phyloP scores from a whole-genome alignment of 2,329 filamentous ascomycete species.

The Cytospora schulzeri region DNA sequence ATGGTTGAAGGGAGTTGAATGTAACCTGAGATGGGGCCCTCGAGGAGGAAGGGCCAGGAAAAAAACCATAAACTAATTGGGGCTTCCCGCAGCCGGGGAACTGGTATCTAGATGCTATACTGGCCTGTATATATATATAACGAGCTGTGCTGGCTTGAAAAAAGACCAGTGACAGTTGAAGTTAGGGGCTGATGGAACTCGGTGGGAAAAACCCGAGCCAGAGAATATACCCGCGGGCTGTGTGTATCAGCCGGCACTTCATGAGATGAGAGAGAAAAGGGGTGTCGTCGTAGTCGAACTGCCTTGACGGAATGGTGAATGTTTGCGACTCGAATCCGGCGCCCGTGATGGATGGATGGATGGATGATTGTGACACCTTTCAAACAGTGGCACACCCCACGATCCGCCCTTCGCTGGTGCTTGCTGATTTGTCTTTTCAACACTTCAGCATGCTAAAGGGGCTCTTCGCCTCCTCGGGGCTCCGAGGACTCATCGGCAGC shows the following conservation, averaged over 20 bases:
- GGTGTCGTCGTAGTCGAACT: background rate
- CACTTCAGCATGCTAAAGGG: slow-evolving; percentile 65
- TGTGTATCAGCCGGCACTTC: background rate
- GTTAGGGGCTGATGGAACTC: slow-evolving; percentile 12
- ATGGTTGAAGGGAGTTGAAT: background rate
- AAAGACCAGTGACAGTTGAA: slow-evolving; percentile 11
- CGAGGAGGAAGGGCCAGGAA: background rate
- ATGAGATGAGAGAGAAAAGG: background rate
- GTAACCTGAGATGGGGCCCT: background rate
- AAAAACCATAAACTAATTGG: slow-evolving; percentile 17
- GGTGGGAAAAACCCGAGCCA: slow-evolving; percentile 10
- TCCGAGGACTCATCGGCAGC: slow-evolving; percentile 81
- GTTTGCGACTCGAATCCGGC: background rate
- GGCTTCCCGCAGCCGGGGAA: slow-evolving; percentile 24
- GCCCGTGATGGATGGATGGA: background rate
- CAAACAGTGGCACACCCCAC: background rate
- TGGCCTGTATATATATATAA: slow-evolving; percentile 10
- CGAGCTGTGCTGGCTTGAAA: slow-evolving; percentile 15
- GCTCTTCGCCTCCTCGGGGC: slow-evolving; percentile 81
- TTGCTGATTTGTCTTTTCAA: no score
- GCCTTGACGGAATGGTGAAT: no score
- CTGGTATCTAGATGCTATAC: slow-evolving; percentile 27
- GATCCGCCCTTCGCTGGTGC: background rate
- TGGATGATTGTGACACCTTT: no score
- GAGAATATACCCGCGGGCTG: slow-evolving; percentile 4